A percentile compares a stretch with the other conserved stretches of the same genome.
These are phyloP conservation scores for Parathielavia hyrcaniae DNA, from an alignment of 495 filamentous ascomycete species.

Conservation along the genomic window DNA sequence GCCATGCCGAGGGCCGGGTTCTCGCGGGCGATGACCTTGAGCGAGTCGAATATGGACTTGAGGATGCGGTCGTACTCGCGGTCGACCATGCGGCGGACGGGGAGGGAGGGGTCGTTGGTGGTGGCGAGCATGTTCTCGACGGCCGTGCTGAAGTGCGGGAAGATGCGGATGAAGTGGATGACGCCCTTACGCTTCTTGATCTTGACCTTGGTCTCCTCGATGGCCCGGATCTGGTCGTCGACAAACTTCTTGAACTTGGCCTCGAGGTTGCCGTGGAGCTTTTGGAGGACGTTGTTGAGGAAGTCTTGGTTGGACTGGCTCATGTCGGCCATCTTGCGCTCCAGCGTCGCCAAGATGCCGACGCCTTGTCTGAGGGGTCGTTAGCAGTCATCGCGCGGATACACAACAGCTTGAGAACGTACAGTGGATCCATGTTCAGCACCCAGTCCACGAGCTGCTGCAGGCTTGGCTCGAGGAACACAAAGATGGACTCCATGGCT, in stretches of 20 bases:
- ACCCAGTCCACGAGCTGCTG: constrained; percentile 82
- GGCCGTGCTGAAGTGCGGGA: constrained; percentile 73
- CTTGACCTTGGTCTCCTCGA: constrained; percentile 98
- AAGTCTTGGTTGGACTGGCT: constrained; percentile 91
- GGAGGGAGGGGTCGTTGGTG: constrained; percentile 48
- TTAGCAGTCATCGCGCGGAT: not conserved
- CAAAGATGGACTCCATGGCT: constrained; percentile 81
- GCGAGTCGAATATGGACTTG: constrained; percentile 91
- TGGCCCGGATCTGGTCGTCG: constrained; percentile 88
- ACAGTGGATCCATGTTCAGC: constrained; percentile 70
- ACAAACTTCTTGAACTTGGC: constrained; percentile 80
- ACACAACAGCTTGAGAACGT: constrained; percentile 35
- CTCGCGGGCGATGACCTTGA: constrained; percentile 93
- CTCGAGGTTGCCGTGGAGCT: constrained; percentile 67
- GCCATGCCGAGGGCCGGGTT: constrained; percentile 56
- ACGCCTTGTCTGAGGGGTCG: constrained; percentile 65
- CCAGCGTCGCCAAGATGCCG: constrained; percentile 74
- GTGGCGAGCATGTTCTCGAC: constrained; percentile 73
- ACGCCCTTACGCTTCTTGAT: constrained; percentile 97
- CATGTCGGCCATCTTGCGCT: constrained; percentile 66
- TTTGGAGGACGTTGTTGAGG: constrained; percentile 69
- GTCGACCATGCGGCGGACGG: constrained; percentile 71
- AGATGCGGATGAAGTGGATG: constrained; percentile 86
- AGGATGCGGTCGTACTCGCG: constrained; percentile 83
- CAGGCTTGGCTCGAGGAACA: constrained; percentile 71